A percentile compares a stretch with the other conserved stretches of the same genome.
Evolutionary conservation across 2,329 filamentous ascomycete species (phyloP).

Genomic region (Fusarium sp.): DNA sequence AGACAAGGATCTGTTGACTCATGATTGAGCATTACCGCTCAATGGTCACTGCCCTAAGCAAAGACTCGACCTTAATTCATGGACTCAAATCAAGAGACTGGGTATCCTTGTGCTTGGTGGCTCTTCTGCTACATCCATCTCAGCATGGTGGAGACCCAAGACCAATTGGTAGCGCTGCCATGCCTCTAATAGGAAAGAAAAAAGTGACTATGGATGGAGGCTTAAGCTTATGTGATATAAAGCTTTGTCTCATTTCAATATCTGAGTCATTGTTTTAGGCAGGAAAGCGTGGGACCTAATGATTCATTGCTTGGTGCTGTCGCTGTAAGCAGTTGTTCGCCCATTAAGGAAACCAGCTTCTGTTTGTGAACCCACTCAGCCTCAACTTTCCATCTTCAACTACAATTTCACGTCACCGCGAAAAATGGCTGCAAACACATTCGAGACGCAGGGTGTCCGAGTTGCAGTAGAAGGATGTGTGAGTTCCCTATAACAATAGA

Average conservation of each 20-base stretch:
- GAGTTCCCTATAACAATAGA: slow-evolving; percentile 46
- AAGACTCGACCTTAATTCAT: background rate
- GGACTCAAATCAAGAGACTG: background rate
- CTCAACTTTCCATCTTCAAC: slow-evolving; percentile 27
- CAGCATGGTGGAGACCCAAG: background rate
- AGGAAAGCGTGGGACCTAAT: background rate
- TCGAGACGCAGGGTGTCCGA: slow-evolving; percentile 64
- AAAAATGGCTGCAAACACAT: slow-evolving; percentile 45
- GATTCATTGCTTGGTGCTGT: background rate
- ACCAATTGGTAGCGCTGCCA: background rate
- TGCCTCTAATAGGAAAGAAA: background rate
- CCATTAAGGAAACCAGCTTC: slow-evolving; percentile 16
- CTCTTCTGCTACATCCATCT: background rate
- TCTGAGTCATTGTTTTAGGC: slow-evolving; percentile 1
- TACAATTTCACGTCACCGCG: background rate
- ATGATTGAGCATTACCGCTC: background rate
- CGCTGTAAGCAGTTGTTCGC: background rate
- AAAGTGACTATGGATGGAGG: background rate
- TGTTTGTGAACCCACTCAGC: slow-evolving; percentile 15
- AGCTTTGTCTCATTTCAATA: background rate
- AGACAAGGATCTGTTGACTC: slow-evolving; percentile 1
- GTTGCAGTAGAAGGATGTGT: slow-evolving; percentile 90
- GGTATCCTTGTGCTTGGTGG: background rate
- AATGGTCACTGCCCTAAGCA: background rate
- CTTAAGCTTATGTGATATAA: background rate